Evolutionary conservation across 2,329 filamentous ascomycete species (phyloP).

Genomic region (Fusarium virguliforme): DNA sequence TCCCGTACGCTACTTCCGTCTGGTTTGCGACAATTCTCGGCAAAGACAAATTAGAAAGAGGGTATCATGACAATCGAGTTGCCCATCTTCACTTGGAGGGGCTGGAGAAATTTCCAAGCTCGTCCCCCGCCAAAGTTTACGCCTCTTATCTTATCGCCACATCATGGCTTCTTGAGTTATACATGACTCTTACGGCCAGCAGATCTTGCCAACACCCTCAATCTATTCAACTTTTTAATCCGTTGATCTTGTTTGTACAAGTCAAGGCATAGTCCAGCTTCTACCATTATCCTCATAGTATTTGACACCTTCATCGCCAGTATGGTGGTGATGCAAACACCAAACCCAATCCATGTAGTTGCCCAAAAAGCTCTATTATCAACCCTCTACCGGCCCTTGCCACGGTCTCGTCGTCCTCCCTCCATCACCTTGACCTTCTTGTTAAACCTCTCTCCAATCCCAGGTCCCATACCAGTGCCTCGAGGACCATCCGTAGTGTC

Average conservation of each 20-base stretch:
- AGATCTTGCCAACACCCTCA: neutral
- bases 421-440: constrained; percentile 76
- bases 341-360: neutral
- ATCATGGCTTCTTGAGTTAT: neutral
- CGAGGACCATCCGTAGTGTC: constrained; percentile 80
- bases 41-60: neutral
- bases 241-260: neutral
- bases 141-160: constrained; percentile 44
- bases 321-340: neutral
- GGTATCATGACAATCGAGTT: constrained; percentile 1
- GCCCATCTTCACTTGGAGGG: constrained; percentile 28
- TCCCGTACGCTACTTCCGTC: neutral
- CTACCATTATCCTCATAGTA: neutral
- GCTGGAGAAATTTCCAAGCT: constrained; percentile 45
- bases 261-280: neutral
- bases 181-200: neutral
- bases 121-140: constrained; percentile 46
- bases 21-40: constrained; percentile 7
- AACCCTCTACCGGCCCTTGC: constrained; percentile 58
- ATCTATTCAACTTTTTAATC: constrained; percentile 5
- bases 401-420: constrained; percentile 62
- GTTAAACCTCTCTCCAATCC: constrained; percentile 82
- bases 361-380: constrained; percentile 31
- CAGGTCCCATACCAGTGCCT: constrained; percentile 71
- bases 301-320: constrained; percentile 5